These are phyloP conservation scores for Rhodosporidiobolus sp. DNA, from an alignment of 768 basidiomycete species.

Conservation along the genomic window DNA sequence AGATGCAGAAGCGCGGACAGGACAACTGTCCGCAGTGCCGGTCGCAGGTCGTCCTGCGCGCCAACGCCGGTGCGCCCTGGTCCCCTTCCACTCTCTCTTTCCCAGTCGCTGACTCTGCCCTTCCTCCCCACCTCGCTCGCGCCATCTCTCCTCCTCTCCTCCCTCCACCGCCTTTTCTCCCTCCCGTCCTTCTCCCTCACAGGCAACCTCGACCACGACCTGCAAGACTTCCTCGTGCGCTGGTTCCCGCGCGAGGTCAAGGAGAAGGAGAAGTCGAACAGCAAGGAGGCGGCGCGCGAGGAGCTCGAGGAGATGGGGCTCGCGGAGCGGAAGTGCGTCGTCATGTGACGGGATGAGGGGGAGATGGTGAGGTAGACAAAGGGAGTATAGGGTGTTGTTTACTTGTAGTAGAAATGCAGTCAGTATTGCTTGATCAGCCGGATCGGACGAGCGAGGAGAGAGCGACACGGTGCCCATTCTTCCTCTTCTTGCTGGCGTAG, in stretches of 20 bases:
- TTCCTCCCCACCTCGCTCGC: background rate
- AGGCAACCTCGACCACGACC: conserved; percentile 76
- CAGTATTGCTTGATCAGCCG: no score
- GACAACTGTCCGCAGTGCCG: conserved; percentile 81
- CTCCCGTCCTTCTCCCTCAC: conserved; percentile 25
- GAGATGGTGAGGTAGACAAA: no score
- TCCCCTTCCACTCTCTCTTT: background rate
- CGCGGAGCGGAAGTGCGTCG: conserved; percentile 22
- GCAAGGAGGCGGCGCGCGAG: conserved; percentile 69
- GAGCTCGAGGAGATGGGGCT: conserved; percentile 65
- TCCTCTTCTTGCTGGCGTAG: no score
- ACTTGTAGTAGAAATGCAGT: no score
- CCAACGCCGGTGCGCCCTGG: conserved; percentile 67
- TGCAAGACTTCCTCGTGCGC: conserved; percentile 80
- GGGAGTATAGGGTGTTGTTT: no score
- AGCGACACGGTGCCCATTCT: no score
- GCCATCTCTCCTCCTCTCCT: background rate
- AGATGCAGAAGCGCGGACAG: conserved; percentile 80
- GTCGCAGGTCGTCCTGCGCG: conserved; percentile 66
- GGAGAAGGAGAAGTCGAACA: conserved; percentile 64
- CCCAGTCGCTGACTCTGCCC: background rate
- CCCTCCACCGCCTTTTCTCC: no score
- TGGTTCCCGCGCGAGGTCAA: conserved; percentile 86
- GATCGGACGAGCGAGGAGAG: no score
- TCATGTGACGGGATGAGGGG: no score